Evolutionary conservation across 257 asterid species (phyloP), one percentile per base, ranked within the genome.

Genomic region (Nicotiana tomentosiformis): DNA sequence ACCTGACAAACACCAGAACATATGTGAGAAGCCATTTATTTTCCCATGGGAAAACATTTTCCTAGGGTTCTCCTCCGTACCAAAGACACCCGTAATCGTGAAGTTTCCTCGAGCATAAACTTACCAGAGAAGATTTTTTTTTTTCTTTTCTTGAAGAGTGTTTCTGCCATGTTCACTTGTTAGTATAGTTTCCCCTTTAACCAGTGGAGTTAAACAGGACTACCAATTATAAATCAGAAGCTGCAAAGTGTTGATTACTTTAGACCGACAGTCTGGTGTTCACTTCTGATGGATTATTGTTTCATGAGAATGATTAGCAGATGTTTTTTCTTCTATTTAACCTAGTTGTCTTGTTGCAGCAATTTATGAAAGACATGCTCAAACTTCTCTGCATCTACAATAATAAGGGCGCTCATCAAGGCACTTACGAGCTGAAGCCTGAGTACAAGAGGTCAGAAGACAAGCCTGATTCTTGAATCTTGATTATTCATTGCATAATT

Each of bases 381-480:
- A 93, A 93, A 90, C 87, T 89, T 43, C 93, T 95, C 14, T 95
- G 97, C 18, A 88, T 90, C 69, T 95, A 93, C 90, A 95, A 93
- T 82, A 91, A 93, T 90, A 93, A 93, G 87, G 99, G 99, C 81
- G 89, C 93, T 61, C 94, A 92, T 87, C 99, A 95, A 86, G 99
- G 99, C 82, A 86, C 97, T 0, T 95, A 95, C 32, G 97, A 95
- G 89, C 93, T 95, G 81, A 95, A 95, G 90, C 94, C 95, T 2
- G 99, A 93, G 86, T 95, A 95, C 86, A 90, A 90, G 83, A 92
- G 87, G 88, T 82, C 94, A 69, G 92, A 88, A 74, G 91, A 88
- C 77, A 84, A 77, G 33, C 67, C 91, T 43, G 88, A 85, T 68
- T 60, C 86, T 76, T 43, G 88, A 85, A 65, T 60, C 86, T 76